Conservation (phyloP, 2,329 filamentous ascomycete genomes). For the Ramichloridium luteum region DNA sequence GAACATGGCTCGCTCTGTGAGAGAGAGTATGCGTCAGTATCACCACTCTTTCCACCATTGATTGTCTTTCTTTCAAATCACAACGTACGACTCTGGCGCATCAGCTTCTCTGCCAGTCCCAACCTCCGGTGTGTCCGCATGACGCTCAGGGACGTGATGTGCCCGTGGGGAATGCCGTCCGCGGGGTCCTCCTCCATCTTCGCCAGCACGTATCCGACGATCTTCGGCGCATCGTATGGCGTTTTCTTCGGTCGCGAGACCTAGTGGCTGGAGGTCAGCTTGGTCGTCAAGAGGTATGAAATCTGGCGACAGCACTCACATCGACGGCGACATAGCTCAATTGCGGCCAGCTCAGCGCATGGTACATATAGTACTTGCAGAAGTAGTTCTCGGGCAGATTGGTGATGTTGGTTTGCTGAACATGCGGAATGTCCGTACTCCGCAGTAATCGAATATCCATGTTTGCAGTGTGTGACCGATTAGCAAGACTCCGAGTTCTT, state of each 20-base stretch:
- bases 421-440: conserved; percentile 72
- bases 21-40: conserved; percentile 2
- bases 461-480: too few relatives aligned
- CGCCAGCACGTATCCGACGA: conserved; percentile 96
- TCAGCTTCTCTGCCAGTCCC: conserved; percentile 91
- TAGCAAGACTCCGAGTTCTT: too few relatives aligned
- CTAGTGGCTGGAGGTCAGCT: conserved; percentile 16
- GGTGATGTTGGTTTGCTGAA: conserved; percentile 97
- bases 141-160: conserved; percentile 89
- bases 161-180: conserved; percentile 83
- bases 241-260: conserved; percentile 65
- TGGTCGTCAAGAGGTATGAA: background rate
- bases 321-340: conserved; percentile 94
- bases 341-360: conserved; percentile 95
- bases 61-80: background rate
- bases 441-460: conserved; percentile 90
- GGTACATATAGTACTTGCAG: conserved; percentile 99
- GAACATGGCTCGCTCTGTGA: conserved; percentile 80
- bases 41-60: conserved; percentile 6
- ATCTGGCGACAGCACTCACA: conserved; percentile 25
- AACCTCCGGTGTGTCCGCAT: conserved; percentile 90
- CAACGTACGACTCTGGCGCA: conserved; percentile 81
- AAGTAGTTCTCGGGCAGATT: conserved; percentile 99
- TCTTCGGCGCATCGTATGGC: conserved; percentile 84
- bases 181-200: conserved; percentile 99